These are phyloP conservation scores for Sindora glabra DNA, from an alignment of 306 rosid species.

Conservation along the genomic window DNA sequence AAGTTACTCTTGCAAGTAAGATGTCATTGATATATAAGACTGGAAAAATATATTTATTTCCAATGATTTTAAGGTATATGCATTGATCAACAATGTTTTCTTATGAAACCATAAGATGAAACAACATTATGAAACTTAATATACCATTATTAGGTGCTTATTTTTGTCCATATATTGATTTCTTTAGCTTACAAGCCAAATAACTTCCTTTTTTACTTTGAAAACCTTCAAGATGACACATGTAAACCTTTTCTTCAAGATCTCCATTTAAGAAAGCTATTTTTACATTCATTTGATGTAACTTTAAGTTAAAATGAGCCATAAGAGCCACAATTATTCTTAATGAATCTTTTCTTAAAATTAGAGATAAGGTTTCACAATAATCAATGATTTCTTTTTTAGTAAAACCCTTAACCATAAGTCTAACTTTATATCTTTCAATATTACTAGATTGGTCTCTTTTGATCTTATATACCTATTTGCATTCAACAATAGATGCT, in stretches of 20 bases:
- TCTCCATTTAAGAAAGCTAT: neutral
- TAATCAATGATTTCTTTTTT: neutral
- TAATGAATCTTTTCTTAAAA: neutral
- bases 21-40: neutral
- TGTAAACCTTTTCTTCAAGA: neutral
- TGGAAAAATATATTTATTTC: neutral
- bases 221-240: too few species aligned
- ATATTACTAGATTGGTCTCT: too few species aligned
- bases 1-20: neutral
- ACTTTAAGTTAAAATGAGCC: neutral
- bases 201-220: too few species aligned
- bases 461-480: too few species aligned
- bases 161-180: too few species aligned
- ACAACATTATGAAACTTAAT: neutral
- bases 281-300: neutral
- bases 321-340: neutral
- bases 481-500: neutral
- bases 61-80: neutral
- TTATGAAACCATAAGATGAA: too few species aligned
- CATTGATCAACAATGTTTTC: neutral
- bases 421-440: too few species aligned
- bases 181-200: too few species aligned
- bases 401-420: too few species aligned
- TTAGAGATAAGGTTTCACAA: neutral
- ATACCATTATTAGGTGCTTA: too few species aligned